Base-by-base conservation (phyloP, 2,329 filamentous ascomycete species). In the Alternaria rosae region DNA sequence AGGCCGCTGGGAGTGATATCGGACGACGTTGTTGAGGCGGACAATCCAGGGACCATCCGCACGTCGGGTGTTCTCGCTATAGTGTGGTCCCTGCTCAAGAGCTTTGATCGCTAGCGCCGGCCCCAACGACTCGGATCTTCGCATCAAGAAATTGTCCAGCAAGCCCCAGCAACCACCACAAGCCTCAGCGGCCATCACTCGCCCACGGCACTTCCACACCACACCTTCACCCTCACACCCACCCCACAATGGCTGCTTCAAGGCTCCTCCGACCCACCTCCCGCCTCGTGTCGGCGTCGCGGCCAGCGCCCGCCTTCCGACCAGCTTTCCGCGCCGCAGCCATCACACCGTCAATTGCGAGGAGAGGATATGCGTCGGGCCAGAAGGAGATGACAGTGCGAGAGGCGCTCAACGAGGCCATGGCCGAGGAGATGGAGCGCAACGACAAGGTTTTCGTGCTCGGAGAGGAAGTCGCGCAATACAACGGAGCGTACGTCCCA, bases 401-500 rank as follows among this genome's bases (percentile, higher is more conserved):
- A 85, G 95, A 99, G 80, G 95, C 95, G 63, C 86, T 99, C 78
- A 99, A 99, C 82, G 94, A 99, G 86, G 95, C 95, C 64, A 90
- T 99, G 79, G 93, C 93, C 50, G 95, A 99, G 86, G 95, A 99
- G 87, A 89, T 99, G 82, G 94, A 97, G 86, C 81, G 83, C 79
- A 97, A 99, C 83, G 87, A 91, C 68, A 98, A 97, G 87, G 94
- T 97, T 74, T 99, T 97, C 82, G 85, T 99, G 72, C 82, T 99
- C 61, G 95, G 95, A 76, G 95, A 99, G 87, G 95, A 99, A 85
- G 95, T 99, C 78, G 95, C 95, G 76, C 95, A 99, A 85, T 99
- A 99, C 87, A 99, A 99, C 82, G 95, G 95, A 86, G 94, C 94
- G 86, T 88, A 82, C 80, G 85, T 83, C 26, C 50, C 23, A 25